Base-by-base conservation (phyloP, 2,329 filamentous ascomycete species). In the Talaromyces sp. region DNA sequence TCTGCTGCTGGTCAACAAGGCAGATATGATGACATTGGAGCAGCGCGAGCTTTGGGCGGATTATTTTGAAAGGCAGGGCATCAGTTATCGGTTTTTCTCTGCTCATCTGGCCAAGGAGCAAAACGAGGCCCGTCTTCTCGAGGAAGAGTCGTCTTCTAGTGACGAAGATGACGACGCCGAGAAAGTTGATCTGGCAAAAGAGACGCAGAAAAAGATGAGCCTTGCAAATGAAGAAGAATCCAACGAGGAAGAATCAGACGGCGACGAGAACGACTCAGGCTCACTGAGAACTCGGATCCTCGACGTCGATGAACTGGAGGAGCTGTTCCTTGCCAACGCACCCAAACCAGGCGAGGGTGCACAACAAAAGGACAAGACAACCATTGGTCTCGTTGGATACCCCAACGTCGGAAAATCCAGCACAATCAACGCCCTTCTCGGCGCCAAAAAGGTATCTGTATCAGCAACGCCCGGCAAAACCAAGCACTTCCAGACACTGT, bases 331-430 rank as follows among this genome's bases (percentile, higher is more conserved):
- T 18, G 79, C 87, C 68, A 89, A 96, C 73, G 86, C 88, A 2
- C 87, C 87, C 3, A 79, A 84, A 52, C 82, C 86, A 6, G 63
- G 70, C 4, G 66, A 69, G 14, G 74, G 81, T 60, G 68, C 74
- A 51, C 74, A 78, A 14, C 42, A 66, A 44, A 81, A 79, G 63
- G 78, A 82, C 59, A 97, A 96, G 76, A 89, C 93, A 4, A 88
- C 92, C 66, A 95, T 99, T 68, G 95, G 95, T 69, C 83, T 99
- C 23, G 95, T 99, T 42, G 95, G 95, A 63, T 99, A 99, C 78
- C 95, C 95, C 71, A 99, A 99, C 79, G 95, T 99, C 65, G 95
- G 95, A 79, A 99, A 99, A 80, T 99, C 96, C 1, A 97, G 93
- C 56, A 99, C 95, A 16, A 99, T 99, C 83, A 99, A 99, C 80